Conservation (phyloP, 257 asterid genomes). For the Solanum pinnatisectum region DNA sequence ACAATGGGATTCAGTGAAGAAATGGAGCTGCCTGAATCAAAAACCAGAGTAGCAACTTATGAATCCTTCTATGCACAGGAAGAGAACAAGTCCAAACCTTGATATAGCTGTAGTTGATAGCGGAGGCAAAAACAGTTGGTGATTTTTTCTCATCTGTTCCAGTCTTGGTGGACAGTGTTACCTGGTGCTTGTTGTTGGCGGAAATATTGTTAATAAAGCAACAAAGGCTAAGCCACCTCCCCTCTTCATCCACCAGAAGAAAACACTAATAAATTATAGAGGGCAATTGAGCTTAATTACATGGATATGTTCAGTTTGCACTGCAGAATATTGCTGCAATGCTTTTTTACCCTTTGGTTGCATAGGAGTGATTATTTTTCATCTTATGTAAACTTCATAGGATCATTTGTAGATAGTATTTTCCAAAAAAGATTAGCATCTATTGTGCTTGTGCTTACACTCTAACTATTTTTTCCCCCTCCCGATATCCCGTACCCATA, state of each 20-base stretch:
- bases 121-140: background rate
- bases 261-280: background rate
- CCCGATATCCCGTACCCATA: no score
- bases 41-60: constrained; percentile 42
- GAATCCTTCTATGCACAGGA: constrained; percentile 30
- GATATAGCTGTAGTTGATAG: background rate
- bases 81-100: constrained; percentile 1
- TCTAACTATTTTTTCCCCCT: background rate
- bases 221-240: background rate
- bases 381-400: no score
- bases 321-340: no score
- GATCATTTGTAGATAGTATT: background rate
- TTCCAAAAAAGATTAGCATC: background rate
- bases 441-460: background rate
- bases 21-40: constrained; percentile 26
- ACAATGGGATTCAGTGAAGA: constrained; percentile 43
- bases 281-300: no score
- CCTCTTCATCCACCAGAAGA: background rate
- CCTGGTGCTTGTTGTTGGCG: no score
- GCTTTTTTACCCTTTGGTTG: no score
- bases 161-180: background rate
- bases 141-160: background rate
- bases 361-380: background rate
- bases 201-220: background rate
- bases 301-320: no score